Percentiles rank a stretch among this genome's conserved stretches.
These are phyloP conservation scores for Cutaneotrichosporon cavernicola DNA, from an alignment of 1,284 basidiomycete genomes.

Conservation along the genomic window DNA sequence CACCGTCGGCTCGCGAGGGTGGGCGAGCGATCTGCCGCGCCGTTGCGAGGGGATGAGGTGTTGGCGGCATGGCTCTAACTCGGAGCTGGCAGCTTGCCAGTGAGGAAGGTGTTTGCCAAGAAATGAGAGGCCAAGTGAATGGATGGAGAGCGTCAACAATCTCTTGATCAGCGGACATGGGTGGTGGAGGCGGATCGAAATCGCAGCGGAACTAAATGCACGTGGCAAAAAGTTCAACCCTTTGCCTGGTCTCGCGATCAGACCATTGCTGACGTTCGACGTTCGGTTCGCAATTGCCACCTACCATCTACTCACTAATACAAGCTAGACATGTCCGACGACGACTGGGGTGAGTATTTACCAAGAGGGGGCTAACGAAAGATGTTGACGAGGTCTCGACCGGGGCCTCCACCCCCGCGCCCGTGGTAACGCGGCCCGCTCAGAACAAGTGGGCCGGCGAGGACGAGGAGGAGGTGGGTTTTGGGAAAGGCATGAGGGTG, in stretches of 20 bases:
- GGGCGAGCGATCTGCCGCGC: slow-evolving; percentile 71
- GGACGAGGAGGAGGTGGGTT: slow-evolving; percentile 72
- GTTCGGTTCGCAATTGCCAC: slow-evolving; percentile 16
- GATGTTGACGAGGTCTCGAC: slow-evolving; percentile 57
- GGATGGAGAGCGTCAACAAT: slow-evolving; percentile 4
- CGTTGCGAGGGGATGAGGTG: slow-evolving; percentile 79
- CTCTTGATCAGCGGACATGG: background rate
- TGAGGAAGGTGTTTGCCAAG: no score
- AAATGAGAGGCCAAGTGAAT: no score
- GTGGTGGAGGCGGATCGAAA: slow-evolving; percentile 11
- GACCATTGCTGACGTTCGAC: background rate
- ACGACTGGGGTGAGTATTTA: slow-evolving; percentile 43
- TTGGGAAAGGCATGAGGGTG: slow-evolving; percentile 23
- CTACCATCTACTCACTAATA: slow-evolving; percentile 1
- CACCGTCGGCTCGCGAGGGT: slow-evolving; percentile 77
- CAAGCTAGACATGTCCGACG: slow-evolving; percentile 38
- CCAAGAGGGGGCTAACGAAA: slow-evolving; percentile 19
- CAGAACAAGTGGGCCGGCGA: slow-evolving; percentile 73
- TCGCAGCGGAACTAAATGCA: background rate
- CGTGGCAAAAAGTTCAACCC: background rate
- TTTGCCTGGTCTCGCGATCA: background rate
- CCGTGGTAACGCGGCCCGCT: slow-evolving; percentile 41
- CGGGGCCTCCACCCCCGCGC: slow-evolving; percentile 53
- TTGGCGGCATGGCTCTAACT: slow-evolving; percentile 50
- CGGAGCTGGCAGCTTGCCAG: background rate